A percentile compares a stretch with the other conserved stretches of the same genome.
Evolutionary conservation across 768 basidiomycete species (phyloP).

Genomic region (Collybia nuda): DNA sequence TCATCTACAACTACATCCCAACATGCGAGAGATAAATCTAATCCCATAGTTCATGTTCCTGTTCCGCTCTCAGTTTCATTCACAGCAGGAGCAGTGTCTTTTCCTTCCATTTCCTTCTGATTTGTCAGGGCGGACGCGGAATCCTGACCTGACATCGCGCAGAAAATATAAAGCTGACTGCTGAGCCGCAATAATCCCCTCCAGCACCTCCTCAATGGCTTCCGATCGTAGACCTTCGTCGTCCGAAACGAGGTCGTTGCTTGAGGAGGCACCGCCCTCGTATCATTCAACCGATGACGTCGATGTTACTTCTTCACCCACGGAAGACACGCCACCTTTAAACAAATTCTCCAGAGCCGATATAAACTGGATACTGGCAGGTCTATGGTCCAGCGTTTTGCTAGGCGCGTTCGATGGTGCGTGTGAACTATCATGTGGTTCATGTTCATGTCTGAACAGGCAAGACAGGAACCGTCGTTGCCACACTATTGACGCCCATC

Average conservation of each 20-base stretch:
- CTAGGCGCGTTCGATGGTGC: conserved; percentile 83
- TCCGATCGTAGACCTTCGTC: conserved; percentile 43
- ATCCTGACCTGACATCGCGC: conserved; percentile 23
- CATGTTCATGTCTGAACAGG: conserved; percentile 8
- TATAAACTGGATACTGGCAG: conserved; percentile 70
- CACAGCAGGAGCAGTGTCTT: conserved; percentile 17
- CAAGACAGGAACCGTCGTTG: conserved; percentile 75
- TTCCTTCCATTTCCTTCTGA: conserved; percentile 19
- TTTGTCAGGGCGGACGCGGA: conserved; percentile 35
- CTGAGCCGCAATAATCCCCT: conserved; percentile 14
- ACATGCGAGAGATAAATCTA: conserved; percentile 40
- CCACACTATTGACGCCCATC: conserved; percentile 81
- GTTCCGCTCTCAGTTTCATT: conserved; percentile 20
- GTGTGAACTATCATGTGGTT: conserved; percentile 17
- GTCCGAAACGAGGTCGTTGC: conserved; percentile 57
- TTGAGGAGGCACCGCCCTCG: conserved; percentile 46
- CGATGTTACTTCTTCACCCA: conserved; percentile 25
- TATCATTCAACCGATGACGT: conserved; percentile 46
- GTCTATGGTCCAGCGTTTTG: conserved; percentile 82
- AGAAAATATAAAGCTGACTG: conserved; percentile 25
- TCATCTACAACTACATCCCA: conserved; percentile 11
- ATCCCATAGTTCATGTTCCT: conserved; percentile 34
- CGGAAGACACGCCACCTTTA: conserved; percentile 30
- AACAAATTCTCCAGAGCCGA: conserved; percentile 54
- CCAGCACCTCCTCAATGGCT: conserved; percentile 40